Evolutionary conservation across 2,329 filamentous ascomycete species (phyloP), one percentile per base, ranked within the genome.

Genomic region (Arachnomyces sp.): DNA sequence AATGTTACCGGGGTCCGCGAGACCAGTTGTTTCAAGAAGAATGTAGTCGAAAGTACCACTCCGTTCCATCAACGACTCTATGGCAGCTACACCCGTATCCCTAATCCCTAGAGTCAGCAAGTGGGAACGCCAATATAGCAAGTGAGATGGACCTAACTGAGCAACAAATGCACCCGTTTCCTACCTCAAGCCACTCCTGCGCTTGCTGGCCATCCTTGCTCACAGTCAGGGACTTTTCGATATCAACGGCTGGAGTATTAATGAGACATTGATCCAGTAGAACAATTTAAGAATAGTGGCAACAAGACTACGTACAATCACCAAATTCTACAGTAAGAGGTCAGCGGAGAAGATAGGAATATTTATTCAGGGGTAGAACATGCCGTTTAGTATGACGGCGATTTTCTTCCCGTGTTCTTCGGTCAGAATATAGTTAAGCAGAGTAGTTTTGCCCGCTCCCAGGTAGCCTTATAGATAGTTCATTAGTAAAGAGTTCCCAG

Each of bases 341-440:
- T 55, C 38, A 49, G 40, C 12, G 18, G 28, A 40, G 17, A 36
- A 31, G 13, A 31, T 28, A 15, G 31, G 11, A 25, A 17, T 30
- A 15, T 5, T 13, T 13, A 15, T 8, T 32, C n/a, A n/a, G 17
- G 17, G 35, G 34, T 33, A 34, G 17, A 45, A 72, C 60, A 57
- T 55, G 66, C 86, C 88, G 63, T 98, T 98, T 69, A 98, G 77
- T 42, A 98, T 96, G 11, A 98, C 92, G 8, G 92, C 92, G 60
- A 98, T 92, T 57, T 88, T 94, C 72, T 96, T 96, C 61, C 90
- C 90, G 72, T 98, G 92, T 45, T 90, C 82, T 43, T 89, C 88
- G 18, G 84, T 94, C 38, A 98, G 71, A 46, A 98, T 96, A 61
- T 96, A 94, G 61, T 98, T 96, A 43, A 98, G 71, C 20, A 96